Evolutionary conservation across 345 rosid species (phyloP).

Genomic region (Eucalyptus shirleyi): DNA sequence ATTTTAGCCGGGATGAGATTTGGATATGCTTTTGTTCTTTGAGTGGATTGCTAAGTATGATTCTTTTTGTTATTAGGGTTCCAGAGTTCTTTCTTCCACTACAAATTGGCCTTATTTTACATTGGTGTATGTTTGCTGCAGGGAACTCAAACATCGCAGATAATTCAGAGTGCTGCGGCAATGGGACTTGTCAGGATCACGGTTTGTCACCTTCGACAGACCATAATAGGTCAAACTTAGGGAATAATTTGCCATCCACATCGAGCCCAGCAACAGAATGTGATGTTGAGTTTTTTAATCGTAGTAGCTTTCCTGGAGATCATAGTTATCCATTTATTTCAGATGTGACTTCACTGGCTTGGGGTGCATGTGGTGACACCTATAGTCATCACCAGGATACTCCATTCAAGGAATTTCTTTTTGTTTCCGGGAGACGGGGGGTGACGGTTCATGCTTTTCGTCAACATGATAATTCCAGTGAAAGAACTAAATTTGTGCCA

Average conservation of each 20-base stretch:
- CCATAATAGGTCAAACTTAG: conserved; percentile 30
- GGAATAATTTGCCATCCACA: conserved; percentile 23
- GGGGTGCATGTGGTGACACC: conserved; percentile 81
- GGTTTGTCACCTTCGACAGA: conserved; percentile 6
- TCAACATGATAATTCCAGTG: conserved; percentile 16
- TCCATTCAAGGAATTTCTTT: conserved; percentile 67
- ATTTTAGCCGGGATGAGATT: background rate
- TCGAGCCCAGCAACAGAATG: conserved; percentile 40
- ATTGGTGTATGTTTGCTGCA: background rate
- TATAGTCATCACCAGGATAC: conserved; percentile 49
- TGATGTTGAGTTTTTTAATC: conserved; percentile 23
- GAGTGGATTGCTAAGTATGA: background rate
- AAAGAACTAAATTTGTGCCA: background rate
- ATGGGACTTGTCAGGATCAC: conserved; percentile 20
- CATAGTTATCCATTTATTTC: conserved; percentile 35
- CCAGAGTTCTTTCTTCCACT: background rate
- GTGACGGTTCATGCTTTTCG: conserved; percentile 86
- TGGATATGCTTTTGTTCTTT: background rate
- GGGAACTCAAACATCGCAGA: conserved; percentile 4
- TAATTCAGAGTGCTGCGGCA: conserved; percentile 6
- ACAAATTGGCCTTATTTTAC: background rate
- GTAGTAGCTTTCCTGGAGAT: conserved; percentile 16
- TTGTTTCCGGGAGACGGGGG: conserved; percentile 53
- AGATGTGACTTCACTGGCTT: conserved; percentile 75
- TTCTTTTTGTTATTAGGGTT: background rate